A percentile compares a stretch with the other conserved stretches of the same genome.
Conservation (phyloP, 257 asterid species). For the Nyctanthes arbortristis region DNA sequence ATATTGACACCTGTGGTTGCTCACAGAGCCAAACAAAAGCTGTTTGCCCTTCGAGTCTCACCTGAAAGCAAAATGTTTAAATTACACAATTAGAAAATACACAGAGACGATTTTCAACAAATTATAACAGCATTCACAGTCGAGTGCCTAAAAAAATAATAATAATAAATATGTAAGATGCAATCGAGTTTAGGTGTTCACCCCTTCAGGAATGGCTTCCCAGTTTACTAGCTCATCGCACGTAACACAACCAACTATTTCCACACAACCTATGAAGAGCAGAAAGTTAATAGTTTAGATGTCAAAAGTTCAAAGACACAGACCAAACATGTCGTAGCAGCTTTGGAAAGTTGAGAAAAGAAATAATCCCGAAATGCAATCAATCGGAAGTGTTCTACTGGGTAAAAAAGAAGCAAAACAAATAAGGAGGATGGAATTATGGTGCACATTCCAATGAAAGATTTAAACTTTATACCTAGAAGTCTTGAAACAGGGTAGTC, state of each 20-base stretch:
- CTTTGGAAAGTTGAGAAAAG: neutral
- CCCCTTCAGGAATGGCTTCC: constrained; percentile 82
- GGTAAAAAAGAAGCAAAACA: no score
- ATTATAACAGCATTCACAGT: neutral
- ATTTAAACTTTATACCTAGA: constrained; percentile 50
- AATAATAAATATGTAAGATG: neutral
- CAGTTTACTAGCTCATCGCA: constrained; percentile 74
- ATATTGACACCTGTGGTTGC: constrained; percentile 68
- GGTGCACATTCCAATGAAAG: neutral
- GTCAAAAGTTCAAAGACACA: neutral
- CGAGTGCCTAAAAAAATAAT: constrained; percentile 2
- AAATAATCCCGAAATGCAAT: neutral
- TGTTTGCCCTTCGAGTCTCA: constrained; percentile 83
- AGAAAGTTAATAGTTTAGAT: constrained; percentile 3
- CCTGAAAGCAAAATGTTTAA: constrained; percentile 43
- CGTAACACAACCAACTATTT: constrained; percentile 81
- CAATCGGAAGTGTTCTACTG: neutral
- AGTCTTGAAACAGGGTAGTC: constrained; percentile 93
- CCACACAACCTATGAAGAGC: constrained; percentile 68
- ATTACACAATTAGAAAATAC: constrained; percentile 11
- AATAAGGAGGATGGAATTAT: neutral
- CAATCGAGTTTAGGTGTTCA: constrained; percentile 19
- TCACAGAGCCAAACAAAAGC: constrained; percentile 93
- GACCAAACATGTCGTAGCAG: constrained; percentile 2
- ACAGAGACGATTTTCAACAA: neutral